These are phyloP conservation scores for Hypoxylon rickii DNA, from an alignment of 495 filamentous ascomycete genomes.

Conservation along the genomic window DNA sequence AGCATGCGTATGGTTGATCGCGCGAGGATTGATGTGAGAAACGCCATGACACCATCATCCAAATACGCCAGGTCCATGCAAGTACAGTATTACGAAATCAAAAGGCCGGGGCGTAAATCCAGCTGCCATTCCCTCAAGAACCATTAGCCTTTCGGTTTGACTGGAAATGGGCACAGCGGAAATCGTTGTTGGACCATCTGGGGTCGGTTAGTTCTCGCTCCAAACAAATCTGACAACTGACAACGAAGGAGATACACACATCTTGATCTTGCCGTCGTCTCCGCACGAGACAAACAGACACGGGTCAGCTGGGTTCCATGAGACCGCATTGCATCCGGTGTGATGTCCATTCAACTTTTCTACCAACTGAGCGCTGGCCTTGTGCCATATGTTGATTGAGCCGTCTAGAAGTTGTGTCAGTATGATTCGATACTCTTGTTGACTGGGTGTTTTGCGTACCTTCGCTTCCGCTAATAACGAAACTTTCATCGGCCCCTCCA, in stretches of 20 bases:
- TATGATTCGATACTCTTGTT: neutral
- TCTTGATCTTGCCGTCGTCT: constrained; percentile 83
- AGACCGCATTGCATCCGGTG: constrained; percentile 82
- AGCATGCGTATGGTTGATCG: neutral
- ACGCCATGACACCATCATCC: constrained; percentile 27
- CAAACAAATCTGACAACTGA: neutral
- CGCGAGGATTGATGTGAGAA: constrained; percentile 14
- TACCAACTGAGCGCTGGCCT: constrained; percentile 73
- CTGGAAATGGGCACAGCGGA: constrained; percentile 17
- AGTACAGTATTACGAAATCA: constrained; percentile 23
- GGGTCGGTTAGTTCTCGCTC: constrained; percentile 12
- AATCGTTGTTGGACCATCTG: constrained; percentile 41
- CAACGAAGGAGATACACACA: constrained; percentile 59
- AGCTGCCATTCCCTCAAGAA: constrained; percentile 5
- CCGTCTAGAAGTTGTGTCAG: constrained; percentile 62
- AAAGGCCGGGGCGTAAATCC: constrained; percentile 7
- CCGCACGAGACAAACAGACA: constrained; percentile 90
- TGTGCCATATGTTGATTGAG: constrained; percentile 86
- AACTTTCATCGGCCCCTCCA: constrained; percentile 88
- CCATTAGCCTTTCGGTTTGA: constrained; percentile 11
- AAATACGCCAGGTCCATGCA: constrained; percentile 38
- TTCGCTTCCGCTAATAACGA: constrained; percentile 90
- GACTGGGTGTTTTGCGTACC: constrained; percentile 54
- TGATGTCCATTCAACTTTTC: constrained; percentile 76
- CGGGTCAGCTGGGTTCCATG: constrained; percentile 85